Evolutionary conservation across 768 basidiomycete genomes (phyloP).

Genomic region (Collybia sp.): DNA sequence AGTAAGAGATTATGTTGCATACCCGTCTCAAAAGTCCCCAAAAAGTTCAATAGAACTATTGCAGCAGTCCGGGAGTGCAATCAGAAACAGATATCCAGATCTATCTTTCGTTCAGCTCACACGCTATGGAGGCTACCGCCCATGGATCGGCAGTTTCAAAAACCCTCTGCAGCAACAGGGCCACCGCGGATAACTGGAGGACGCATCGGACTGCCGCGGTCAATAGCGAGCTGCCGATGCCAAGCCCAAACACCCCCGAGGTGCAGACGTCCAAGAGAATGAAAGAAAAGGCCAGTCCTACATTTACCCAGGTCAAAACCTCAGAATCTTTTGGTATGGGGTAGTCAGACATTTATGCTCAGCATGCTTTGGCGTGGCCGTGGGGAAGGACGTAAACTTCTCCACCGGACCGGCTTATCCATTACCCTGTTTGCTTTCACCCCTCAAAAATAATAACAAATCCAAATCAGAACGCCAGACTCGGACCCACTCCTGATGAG

Average conservation of each 20-base stretch:
- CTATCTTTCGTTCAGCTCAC: conserved; percentile 35
- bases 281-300: conserved; percentile 71
- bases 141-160: conserved; percentile 74
- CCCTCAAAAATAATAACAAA: too few species aligned
- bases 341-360: too few species aligned
- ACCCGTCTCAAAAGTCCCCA: conserved; percentile 80
- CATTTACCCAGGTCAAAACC: conserved; percentile 64
- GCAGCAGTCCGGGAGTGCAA: too few species aligned
- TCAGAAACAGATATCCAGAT: neutral
- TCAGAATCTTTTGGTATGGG: conserved; percentile 9
- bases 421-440: too few species aligned
- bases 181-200: conserved; percentile 73
- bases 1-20: conserved; percentile 13
- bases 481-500: too few species aligned
- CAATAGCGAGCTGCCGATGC: conserved; percentile 62
- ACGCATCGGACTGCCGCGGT: conserved; percentile 72
- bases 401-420: too few species aligned
- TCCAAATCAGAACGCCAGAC: too few species aligned
- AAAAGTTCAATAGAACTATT: conserved; percentile 62
- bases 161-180: conserved; percentile 62
- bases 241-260: conserved; percentile 62
- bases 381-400: too few species aligned
- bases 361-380: too few species aligned
- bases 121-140: conserved; percentile 68
- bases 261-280: conserved; percentile 67